Conservation (phyloP, 192 early-diverging fungal genomes). For the Spinellus fusiger region DNA sequence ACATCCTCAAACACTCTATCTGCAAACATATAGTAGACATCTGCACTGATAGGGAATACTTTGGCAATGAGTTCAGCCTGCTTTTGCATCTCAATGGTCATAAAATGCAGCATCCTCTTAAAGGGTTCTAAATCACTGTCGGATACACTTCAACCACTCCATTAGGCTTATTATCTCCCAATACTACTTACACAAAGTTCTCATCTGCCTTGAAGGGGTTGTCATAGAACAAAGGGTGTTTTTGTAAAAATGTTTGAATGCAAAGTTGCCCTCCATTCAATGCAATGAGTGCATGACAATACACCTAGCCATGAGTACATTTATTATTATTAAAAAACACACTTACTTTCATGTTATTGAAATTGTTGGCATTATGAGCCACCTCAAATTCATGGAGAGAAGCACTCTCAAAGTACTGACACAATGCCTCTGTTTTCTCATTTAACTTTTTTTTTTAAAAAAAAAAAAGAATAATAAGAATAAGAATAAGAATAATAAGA, state of each 20-base stretch:
- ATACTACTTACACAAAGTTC: slow-evolving; percentile 42
- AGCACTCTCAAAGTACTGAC: slow-evolving; percentile 76
- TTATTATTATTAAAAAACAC: background rate
- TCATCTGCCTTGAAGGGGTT: slow-evolving; percentile 50
- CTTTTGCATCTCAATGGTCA: slow-evolving; percentile 58
- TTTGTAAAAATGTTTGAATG: slow-evolving; percentile 76
- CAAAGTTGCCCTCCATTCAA: slow-evolving; percentile 69
- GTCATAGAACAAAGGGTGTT: slow-evolving; percentile 84
- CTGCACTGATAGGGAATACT: slow-evolving; percentile 62
- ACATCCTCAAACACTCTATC: slow-evolving; percentile 80
- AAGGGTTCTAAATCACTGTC: slow-evolving; percentile 36
- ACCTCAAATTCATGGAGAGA: slow-evolving; percentile 71
- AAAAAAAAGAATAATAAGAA: background rate
- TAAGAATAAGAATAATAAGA: background rate
- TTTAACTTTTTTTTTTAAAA: slow-evolving; percentile 51
- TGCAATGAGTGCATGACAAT: slow-evolving; percentile 55
- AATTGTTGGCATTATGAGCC: slow-evolving; percentile 62
- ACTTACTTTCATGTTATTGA: slow-evolving; percentile 57
- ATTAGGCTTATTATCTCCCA: background rate
- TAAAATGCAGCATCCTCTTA: slow-evolving; percentile 57
- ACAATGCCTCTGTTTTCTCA: slow-evolving; percentile 52
- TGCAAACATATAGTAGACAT: slow-evolving; percentile 67
- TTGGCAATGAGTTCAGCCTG: slow-evolving; percentile 59
- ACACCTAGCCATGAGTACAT: slow-evolving; percentile 34
- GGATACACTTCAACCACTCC: background rate